Base-by-base conservation (phyloP, 805 yeast species). In the Yarrowia sp. region DNA sequence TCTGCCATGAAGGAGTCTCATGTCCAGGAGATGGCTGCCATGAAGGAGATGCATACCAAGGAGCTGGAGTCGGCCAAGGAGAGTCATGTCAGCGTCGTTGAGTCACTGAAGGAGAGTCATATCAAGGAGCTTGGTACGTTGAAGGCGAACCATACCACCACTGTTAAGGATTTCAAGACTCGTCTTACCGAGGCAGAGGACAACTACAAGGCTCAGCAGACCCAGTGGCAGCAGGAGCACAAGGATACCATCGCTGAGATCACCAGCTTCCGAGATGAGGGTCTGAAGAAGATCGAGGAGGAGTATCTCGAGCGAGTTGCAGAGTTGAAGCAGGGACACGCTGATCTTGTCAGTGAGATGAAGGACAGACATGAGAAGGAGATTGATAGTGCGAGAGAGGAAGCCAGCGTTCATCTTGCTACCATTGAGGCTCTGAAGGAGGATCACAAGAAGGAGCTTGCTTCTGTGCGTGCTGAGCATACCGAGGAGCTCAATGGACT, bases 231-330 rank as follows among this genome's bases (percentile, higher is more conserved):
- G 22, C 45, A 53, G 59, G 45, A 38, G 16, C 59, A 40, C 19
- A 53, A 53, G 59, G 11, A 12, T 12, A 36, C 59, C 2, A 8
- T 53, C 1, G n/a, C 16, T 7, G 42, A 40, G 5, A 56, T 56
- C 46, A 26, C 48, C 12, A 41, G 15, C 19, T 41, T 41, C 63
- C 63, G 48, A 15, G 63, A 41, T 41, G 22, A 41, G 15, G 26
- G 49, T n/a, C 49, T 56, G 36, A 42, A 26, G 16, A 56, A 56
- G 64, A 22, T 56, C 15, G 64, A 56, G 41, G 49, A 40, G 1
- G 64, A 56, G n/a, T 42, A 42, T 11, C 22, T 5, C 26, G 15
- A 9, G 4, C 49, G 64, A 3, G 26, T 56, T n/a, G 49, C 35
- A 10, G 64, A 42, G 50, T 16, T 56, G 16, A 43, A 56, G 22